Percentiles rank a stretch among this genome's conserved stretches.
Evolutionary conservation across 2,329 filamentous ascomycete genomes (phyloP).

Genomic region (Sporothrix phasma): DNA sequence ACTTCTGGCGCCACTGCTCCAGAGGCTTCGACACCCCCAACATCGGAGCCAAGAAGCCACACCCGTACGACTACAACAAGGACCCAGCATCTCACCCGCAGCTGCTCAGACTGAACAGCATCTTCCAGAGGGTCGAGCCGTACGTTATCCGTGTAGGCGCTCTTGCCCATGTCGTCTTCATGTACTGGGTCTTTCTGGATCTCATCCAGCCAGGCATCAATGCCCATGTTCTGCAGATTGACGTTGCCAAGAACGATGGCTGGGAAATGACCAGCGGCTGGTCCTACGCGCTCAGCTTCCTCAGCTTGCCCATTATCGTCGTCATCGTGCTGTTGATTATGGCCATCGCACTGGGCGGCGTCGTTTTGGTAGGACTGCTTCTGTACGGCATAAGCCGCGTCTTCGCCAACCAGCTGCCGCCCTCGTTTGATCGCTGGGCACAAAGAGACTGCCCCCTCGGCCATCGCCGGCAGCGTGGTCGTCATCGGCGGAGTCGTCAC

Average conservation of each 20-base stretch:
- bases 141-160: not conserved
- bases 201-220: slow-evolving; percentile 12
- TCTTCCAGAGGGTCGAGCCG: not conserved
- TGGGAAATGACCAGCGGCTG: not conserved
- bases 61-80: slow-evolving; percentile 8
- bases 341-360: not conserved
- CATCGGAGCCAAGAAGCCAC: not conserved
- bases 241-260: not conserved
- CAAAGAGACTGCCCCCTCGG: not conserved
- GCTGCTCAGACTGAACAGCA: not conserved
- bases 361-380: not conserved
- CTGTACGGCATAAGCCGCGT: not conserved
- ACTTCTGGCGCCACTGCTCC: not conserved
- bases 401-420: not conserved
- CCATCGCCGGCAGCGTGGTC: not conserved
- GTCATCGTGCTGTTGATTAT: not conserved
- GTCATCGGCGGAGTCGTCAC: not conserved
- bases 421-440: not conserved
- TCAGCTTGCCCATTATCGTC: not conserved
- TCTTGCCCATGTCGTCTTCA: not conserved
- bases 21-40: not conserved
- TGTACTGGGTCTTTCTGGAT: slow-evolving; percentile 15
- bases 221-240: slow-evolving; percentile 5
- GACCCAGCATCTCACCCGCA: not conserved
- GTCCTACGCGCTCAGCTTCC: not conserved